phyloP scores from a whole-genome alignment of 2,329 filamentous ascomycete genomes.

The Sclerotinia sclerotiorum region DNA sequence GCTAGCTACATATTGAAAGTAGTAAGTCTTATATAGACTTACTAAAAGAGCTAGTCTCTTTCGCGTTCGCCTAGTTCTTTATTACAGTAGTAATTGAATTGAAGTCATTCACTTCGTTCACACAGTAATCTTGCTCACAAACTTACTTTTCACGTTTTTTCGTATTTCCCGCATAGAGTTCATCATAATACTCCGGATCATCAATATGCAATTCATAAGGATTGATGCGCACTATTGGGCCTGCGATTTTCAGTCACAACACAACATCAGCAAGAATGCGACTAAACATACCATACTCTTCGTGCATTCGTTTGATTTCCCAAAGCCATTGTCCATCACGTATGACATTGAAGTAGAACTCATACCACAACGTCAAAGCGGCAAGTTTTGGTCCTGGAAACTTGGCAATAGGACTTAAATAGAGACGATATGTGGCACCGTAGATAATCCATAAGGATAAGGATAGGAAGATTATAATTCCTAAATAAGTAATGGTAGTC shows the following conservation, averaged over 20 bases:
- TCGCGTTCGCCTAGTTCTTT: too few relatives aligned
- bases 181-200: conserved; percentile 43
- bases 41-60: too few relatives aligned
- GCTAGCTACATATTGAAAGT: too few relatives aligned
- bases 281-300: conserved; percentile 43
- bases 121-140: conserved; percentile 20
- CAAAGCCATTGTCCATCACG: conserved; percentile 46
- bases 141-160: conserved; percentile 28
- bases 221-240: conserved; percentile 20
- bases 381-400: conserved; percentile 42
- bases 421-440: conserved; percentile 36
- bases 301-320: conserved; percentile 46
- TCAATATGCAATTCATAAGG: conserved; percentile 45
- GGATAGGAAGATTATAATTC: not conserved
- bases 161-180: conserved; percentile 41
- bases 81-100: too few relatives aligned
- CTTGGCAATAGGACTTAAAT: conserved; percentile 39
- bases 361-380: conserved; percentile 38
- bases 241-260: not conserved
- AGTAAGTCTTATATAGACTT: too few relatives aligned
- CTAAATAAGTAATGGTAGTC: not conserved
- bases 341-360: conserved; percentile 46
- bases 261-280: conserved; percentile 31
- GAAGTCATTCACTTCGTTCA: too few relatives aligned
- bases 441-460: conserved; percentile 17